phyloP scores from a whole-genome alignment of 192 early-diverging fungal species.

The Cetraspora pellucida region DNA sequence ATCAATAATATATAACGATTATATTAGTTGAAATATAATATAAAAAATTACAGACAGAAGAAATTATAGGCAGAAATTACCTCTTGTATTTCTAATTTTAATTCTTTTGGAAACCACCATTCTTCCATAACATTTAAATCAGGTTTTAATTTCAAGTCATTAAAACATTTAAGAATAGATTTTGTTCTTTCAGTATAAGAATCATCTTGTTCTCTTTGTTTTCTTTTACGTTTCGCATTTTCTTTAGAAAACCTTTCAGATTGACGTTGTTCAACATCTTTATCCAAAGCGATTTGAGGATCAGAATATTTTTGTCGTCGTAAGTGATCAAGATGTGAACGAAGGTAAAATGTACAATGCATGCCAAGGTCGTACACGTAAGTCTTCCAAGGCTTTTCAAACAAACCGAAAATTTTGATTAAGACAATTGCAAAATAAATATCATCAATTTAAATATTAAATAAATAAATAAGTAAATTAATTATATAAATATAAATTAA shows the following conservation, averaged over 20 bases:
- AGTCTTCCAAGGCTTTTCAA: conserved; percentile 34
- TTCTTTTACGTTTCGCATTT: conserved; percentile 27
- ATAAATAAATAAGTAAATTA: too few relatives aligned
- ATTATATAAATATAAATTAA: too few relatives aligned
- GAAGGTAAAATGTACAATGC: conserved; percentile 32
- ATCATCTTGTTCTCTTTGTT: conserved; percentile 29
- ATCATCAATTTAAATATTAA: too few relatives aligned
- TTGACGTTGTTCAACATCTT: conserved; percentile 26
- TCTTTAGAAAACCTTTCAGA: conserved; percentile 21
- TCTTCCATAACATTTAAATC: conserved; percentile 31
- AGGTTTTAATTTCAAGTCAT: conserved; percentile 7
- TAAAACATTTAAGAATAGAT: conserved; percentile 26
- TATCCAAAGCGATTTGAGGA: neutral
- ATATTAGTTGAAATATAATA: too few relatives aligned
- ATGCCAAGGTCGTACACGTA: conserved; percentile 35
- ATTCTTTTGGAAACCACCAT: conserved; percentile 36
- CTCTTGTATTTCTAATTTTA: conserved; percentile 34
- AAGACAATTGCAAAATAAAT: too few relatives aligned
- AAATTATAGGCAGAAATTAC: too few relatives aligned
- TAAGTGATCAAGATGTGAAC: conserved; percentile 28
- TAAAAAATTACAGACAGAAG: conserved; percentile 1
- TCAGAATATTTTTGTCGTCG: conserved; percentile 30
- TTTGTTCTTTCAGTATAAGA: conserved; percentile 11
- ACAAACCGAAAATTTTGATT: too few relatives aligned
- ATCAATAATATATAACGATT: neutral